Conservation (phyloP, 805 yeast genomes). For the Metschnikowia peoriensis region DNA sequence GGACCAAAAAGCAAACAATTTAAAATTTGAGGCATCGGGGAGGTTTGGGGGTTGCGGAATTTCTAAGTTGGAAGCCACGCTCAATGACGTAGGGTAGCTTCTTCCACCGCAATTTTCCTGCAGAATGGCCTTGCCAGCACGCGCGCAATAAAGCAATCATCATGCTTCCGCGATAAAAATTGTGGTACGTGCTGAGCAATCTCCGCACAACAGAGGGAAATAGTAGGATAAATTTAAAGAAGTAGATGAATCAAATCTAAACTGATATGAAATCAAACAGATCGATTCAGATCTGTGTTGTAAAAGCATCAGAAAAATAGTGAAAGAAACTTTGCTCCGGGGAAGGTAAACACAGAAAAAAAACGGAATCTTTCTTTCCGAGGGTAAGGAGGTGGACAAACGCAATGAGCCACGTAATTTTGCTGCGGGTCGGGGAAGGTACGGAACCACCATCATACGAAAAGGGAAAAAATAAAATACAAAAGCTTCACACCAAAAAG, state of each 20-base stretch:
- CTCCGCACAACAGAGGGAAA: not conserved
- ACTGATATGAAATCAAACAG: not conserved
- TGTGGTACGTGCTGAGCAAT: not conserved
- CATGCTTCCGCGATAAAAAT: too few species aligned
- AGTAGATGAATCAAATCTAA: not conserved
- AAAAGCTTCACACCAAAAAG: too few species aligned
- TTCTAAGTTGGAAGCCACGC: not conserved
- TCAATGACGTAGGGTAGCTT: constrained; percentile 6
- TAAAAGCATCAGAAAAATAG: not conserved
- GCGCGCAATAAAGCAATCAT: constrained; percentile 12
- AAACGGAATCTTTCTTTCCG: not conserved
- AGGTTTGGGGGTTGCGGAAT: not conserved
- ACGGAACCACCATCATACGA: not conserved
- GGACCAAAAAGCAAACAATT: not conserved
- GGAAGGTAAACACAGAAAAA: not conserved
- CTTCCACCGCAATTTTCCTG: not conserved
- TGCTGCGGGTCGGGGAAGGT: not conserved
- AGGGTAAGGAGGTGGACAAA: not conserved
- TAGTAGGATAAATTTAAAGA: not conserved
- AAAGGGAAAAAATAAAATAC: not conserved
- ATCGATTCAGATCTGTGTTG: not conserved
- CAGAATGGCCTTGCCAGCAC: constrained; percentile 4
- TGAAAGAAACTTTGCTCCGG: not conserved
- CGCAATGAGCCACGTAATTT: not conserved
- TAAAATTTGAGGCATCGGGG: not conserved